Evolutionary conservation across 176 grass and related monocot genomes (phyloP).

Genomic region (Rhynchospora tenuis): DNA sequence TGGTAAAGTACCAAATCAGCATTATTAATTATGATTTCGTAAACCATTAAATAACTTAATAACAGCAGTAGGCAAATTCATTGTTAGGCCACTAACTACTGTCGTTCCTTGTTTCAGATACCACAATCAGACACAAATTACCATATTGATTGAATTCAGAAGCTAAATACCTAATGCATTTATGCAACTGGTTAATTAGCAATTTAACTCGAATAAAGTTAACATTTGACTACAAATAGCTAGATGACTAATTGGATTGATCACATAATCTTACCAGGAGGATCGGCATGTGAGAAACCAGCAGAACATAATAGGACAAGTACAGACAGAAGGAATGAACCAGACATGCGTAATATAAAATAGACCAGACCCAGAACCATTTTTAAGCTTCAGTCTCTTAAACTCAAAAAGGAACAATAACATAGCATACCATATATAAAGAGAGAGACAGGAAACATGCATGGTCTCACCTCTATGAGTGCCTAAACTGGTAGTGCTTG

Average conservation of each 20-base stretch:
- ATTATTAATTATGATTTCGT: background rate
- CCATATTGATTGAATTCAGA: background rate
- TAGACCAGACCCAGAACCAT: background rate
- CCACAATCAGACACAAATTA: background rate
- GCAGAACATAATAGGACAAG: background rate
- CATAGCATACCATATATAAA: constrained; percentile 11
- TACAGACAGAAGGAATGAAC: constrained; percentile 3
- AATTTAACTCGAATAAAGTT: background rate
- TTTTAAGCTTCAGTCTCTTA: constrained; percentile 1
- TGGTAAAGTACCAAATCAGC: background rate
- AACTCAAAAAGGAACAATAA: background rate
- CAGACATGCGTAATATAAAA: background rate
- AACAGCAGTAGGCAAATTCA: background rate
- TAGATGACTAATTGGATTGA: background rate
- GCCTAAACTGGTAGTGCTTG: constrained; percentile 18
- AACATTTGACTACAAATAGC: background rate
- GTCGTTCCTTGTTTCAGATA: background rate
- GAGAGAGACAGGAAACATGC: background rate
- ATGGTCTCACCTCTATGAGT: constrained; percentile 9
- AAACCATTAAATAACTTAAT: background rate
- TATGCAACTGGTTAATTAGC: background rate
- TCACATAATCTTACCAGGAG: constrained; percentile 15
- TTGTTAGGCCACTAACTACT: background rate
- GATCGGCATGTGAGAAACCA: constrained; percentile 10
- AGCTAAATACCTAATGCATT: background rate